Base-by-base conservation (phyloP, 106 monocot genomes). In the Acorus gramineus region DNA sequence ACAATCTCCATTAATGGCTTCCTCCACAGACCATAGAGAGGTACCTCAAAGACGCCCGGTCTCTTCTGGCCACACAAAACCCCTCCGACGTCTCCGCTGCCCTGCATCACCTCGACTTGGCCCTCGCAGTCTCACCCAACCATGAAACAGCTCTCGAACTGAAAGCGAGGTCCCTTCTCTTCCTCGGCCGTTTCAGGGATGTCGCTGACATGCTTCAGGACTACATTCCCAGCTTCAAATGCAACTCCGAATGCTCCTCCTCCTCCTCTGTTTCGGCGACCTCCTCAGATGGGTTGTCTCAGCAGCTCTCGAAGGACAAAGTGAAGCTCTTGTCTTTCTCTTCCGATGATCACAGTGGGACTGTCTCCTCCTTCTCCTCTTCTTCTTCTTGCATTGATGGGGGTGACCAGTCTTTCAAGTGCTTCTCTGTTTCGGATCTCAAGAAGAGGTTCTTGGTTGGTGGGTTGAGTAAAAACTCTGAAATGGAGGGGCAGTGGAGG, bases 161-260 rank as follows among this genome's bases (percentile, higher is more conserved):
- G 64, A 80, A 73, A 51, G 87, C 91, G 2, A 69, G 88, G 7
- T 76, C 66, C 2, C 76, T 98, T 1, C 79, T 98, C 49, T 73
- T 77, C 57, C 85, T 98, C 44, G 63, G 85, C 7, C 72, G 87
- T 4, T 98, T 81, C 63, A 52, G 74, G 2, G 96, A 98, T n/a
- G 83, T 98, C 3, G 96, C 91, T 2, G 82, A 91, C 46, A 83
- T 98, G 91, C 78, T 98, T 42, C 80, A 81, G 52, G 87, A 91
- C 28, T 78, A 91, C 79, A 98, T 98, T 11, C 96, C 96, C 5
- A 98, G 96, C 71, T 91, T 67, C 69, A 69, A 73, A 44, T 46
- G 55, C 42, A 66, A 69, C 49, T 72, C 85, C 4, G 74, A 66
- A 43, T 55, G 64, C 10, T 85, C 90, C 3, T 42, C 76, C 14